phyloP scores from a whole-genome alignment of 768 basidiomycete genomes.

The Clitopilus passeckerianus region DNA sequence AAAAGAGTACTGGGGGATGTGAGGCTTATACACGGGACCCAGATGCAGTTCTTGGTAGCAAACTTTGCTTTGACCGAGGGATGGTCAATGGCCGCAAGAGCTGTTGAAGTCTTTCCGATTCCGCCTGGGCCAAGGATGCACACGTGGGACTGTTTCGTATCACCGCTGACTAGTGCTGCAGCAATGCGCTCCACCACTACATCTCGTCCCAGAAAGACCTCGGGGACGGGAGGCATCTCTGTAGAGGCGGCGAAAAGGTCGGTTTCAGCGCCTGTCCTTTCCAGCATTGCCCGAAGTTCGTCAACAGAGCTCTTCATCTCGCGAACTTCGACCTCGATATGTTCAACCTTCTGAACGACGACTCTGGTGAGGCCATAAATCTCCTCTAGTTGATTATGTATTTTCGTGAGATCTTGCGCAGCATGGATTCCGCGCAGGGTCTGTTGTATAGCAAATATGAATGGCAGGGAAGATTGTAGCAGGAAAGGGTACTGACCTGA shows the following conservation, averaged over 20 bases:
- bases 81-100: slow-evolving; percentile 1
- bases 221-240: not conserved
- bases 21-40: not conserved
- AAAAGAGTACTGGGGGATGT: not conserved
- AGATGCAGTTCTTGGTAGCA: not conserved
- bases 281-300: not conserved
- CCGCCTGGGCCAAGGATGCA: slow-evolving; percentile 79
- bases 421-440: not conserved
- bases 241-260: not conserved
- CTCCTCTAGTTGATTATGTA: not conserved
- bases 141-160: slow-evolving; percentile 48
- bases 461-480: not conserved
- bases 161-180: not conserved
- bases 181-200: not conserved
- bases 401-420: not conserved
- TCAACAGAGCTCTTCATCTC: not conserved
- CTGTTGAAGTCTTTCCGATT: slow-evolving; percentile 48
- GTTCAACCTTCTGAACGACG: not conserved
- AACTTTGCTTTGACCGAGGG: not conserved
- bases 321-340: not conserved
- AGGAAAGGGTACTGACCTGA: not conserved
- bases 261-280: not conserved
- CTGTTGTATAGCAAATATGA: not conserved
- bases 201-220: not conserved
- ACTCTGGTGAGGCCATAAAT: not conserved